Base-by-base conservation (phyloP, 805 yeast genomes). In the Candida michaelii region DNA sequence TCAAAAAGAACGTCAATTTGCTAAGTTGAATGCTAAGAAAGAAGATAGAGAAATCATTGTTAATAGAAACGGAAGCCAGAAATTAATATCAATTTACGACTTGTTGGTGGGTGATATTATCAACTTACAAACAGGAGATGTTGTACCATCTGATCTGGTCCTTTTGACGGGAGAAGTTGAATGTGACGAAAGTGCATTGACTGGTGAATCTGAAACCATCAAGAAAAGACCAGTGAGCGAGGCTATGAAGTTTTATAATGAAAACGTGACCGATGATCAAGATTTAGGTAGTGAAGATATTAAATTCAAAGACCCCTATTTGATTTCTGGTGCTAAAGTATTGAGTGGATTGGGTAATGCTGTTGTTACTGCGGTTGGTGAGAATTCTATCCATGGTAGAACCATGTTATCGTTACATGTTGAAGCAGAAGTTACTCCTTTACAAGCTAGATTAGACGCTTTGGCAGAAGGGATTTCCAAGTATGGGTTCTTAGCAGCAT, bases 381-480 rank as follows among this genome's bases (percentile, higher is more conserved):
- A 71, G 3, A 73, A 91, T 62, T 91, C 98, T 4, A 79, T 90
- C 60, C 87, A 89, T 63, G 99, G 99, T 17, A 80, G 87, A 55
- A 91, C 95, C 2, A 83, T 93, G 91, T 70, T 82, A 64, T 79
- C 95, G 10, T 69, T 93, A 42, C 76, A 79, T 39, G 77, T 75
- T 29, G 96, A 89, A 52, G 68, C 83, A 2, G 96, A 90, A 58
- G 77, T 76, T 18, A 95, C 99, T 5, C 98, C 99, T 1, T 66
- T 93, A 59, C 97, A 90, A 56, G 82, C 71, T 40, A 80, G 97
- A 54, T 74, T 93, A 47, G 82, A 85, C 56, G 71, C 74, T 40
- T 76, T 93, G 44, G 97, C 99, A 1, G 95, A 85, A 57, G 95
- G 93, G 25, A 93, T 93, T 47, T 90, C 97, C n/a, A 88, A 87